Percentiles rank a stretch among this genome's conserved stretches.
phyloP scores from a whole-genome alignment of 305 asterid genomes.

The Fraxinus xanthoxyloides region DNA sequence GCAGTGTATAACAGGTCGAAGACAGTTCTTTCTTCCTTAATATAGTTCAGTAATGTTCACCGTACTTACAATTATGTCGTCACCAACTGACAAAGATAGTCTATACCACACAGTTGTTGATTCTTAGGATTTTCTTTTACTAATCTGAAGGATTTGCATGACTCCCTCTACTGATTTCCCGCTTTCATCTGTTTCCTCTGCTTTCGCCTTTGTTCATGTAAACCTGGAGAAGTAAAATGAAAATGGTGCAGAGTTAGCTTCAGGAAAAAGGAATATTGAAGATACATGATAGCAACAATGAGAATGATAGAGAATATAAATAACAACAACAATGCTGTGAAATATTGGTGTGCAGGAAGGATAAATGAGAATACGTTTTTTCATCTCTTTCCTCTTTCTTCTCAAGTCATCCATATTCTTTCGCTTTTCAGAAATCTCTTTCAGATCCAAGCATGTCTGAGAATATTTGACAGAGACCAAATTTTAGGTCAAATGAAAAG shows the following conservation, averaged over 20 bases:
- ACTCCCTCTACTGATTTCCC: conserved; percentile 31
- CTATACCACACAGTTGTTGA: neutral
- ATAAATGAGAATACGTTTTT: conserved; percentile 55
- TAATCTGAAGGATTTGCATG: neutral
- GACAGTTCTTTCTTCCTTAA: neutral
- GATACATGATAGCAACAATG: neutral
- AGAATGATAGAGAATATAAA: neutral
- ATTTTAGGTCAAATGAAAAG: neutral
- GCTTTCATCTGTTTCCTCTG: conserved; percentile 53
- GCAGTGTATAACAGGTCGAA: neutral
- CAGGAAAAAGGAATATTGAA: neutral
- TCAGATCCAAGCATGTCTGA: conserved; percentile 67
- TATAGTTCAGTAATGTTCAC: neutral
- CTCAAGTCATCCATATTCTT: conserved; percentile 54
- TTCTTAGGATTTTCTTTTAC: neutral
- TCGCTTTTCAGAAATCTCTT: conserved; percentile 65
- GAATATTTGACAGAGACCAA: conserved; percentile 4
- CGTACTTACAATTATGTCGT: neutral
- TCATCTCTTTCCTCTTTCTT: conserved; percentile 84
- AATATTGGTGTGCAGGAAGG: conserved; percentile 7
- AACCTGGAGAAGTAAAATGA: conserved; percentile 41
- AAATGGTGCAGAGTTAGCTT: neutral
- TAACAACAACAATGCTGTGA: neutral
- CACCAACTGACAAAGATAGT: neutral
- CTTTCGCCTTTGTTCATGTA: conserved; percentile 82